Conservation (phyloP, 305 asterid species). For the Nicotiana rustica region DNA sequence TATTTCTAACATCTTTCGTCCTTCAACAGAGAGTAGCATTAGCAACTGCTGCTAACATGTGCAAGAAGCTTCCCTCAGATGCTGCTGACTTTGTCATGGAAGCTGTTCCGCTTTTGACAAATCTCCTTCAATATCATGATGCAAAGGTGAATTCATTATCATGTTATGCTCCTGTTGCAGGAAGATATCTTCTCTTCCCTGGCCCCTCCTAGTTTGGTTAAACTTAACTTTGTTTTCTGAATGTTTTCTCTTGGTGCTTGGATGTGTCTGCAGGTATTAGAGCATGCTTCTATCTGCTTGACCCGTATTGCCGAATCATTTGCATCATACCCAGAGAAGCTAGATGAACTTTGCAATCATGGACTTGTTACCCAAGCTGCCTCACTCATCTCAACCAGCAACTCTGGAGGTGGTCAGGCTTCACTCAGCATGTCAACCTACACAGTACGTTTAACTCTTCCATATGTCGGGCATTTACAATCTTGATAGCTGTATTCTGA, state of each 20-base stretch:
- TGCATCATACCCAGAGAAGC: slow-evolving; percentile 90
- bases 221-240: slow-evolving; percentile 21
- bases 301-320: slow-evolving; percentile 98
- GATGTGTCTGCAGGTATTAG: slow-evolving; percentile 72
- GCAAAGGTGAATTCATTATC: slow-evolving; percentile 70
- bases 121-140: slow-evolving; percentile 97
- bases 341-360: slow-evolving; percentile 92
- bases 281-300: slow-evolving; percentile 96
- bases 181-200: not conserved
- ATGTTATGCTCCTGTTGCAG: slow-evolving; percentile 25
- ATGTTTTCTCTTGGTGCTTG: slow-evolving; percentile 24
- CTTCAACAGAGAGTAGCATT: slow-evolving; percentile 88
- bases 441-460: slow-evolving; percentile 60
- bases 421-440: slow-evolving; percentile 94
- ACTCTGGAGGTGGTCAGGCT: slow-evolving; percentile 93
- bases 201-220: not conserved
- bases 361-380: slow-evolving; percentile 99
- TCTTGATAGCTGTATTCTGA: slow-evolving; percentile 43
- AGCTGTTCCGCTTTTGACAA: slow-evolving; percentile 97
- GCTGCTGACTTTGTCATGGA: slow-evolving; percentile 99
- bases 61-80: slow-evolving; percentile 97
- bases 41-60: slow-evolving; percentile 97
- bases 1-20: slow-evolving; percentile 5
- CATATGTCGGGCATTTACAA: slow-evolving; percentile 30
- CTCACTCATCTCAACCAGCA: slow-evolving; percentile 82